Evolutionary conservation across 768 basidiomycete genomes (phyloP).

Genomic region (Leccinum barrowsii): DNA sequence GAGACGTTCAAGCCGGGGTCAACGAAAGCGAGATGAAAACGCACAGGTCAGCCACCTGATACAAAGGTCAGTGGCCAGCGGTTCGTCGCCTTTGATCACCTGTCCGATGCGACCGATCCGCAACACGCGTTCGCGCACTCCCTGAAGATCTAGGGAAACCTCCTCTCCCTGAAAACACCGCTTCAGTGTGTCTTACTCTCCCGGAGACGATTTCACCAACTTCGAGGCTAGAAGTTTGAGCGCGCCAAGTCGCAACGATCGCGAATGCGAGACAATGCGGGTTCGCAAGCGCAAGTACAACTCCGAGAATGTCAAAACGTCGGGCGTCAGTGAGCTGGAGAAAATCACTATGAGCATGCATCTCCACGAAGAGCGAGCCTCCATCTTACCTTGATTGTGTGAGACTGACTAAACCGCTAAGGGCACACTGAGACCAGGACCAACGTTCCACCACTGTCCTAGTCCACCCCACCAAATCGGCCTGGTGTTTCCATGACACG

Average conservation of each 20-base stretch:
- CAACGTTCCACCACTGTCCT: constrained; percentile 15
- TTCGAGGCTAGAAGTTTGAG: constrained; percentile 61
- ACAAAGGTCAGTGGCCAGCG: constrained; percentile 58
- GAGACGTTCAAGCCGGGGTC: neutral
- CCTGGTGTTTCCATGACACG: constrained; percentile 44
- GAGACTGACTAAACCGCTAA: constrained; percentile 53
- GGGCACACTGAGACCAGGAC: constrained; percentile 43
- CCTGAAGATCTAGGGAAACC: constrained; percentile 70
- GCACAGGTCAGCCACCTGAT: constrained; percentile 71
- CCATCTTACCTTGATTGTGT: constrained; percentile 42
- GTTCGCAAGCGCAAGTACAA: constrained; percentile 51
- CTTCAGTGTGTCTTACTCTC: constrained; percentile 52
- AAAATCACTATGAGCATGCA: neutral
- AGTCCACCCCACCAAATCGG: constrained; percentile 52
- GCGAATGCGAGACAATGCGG: constrained; percentile 71
- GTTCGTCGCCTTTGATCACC: constrained; percentile 52
- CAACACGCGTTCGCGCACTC: constrained; percentile 81
- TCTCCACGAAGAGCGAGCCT: too few relatives aligned
- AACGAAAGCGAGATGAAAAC: constrained; percentile 15
- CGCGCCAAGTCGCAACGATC: constrained; percentile 55
- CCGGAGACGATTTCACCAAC: constrained; percentile 41
- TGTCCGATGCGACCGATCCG: constrained; percentile 70
- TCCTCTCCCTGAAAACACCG: constrained; percentile 79
- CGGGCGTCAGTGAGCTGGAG: constrained; percentile 19
- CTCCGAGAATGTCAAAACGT: constrained; percentile 38